Conservation (phyloP, 2,329 filamentous ascomycete species). For the Alternaria longipes region DNA sequence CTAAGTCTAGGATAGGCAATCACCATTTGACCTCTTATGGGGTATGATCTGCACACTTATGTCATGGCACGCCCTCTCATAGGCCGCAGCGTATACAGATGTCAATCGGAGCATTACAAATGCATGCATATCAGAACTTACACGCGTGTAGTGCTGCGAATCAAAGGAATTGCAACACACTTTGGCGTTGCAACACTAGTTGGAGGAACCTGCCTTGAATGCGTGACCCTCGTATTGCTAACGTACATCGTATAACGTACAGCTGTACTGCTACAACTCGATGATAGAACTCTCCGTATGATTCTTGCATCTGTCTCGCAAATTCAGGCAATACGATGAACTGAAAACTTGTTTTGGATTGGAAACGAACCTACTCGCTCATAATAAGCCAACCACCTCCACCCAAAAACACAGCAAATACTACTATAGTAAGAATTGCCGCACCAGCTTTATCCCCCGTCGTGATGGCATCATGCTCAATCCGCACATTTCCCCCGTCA, state of each 20-base stretch:
- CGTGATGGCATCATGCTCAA: conserved; percentile 54
- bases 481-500: conserved; percentile 36
- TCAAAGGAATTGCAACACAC: background rate
- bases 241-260: background rate
- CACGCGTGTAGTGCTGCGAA: background rate
- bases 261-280: background rate
- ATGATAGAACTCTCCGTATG: background rate
- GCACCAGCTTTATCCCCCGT: conserved; percentile 73
- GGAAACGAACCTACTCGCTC: conserved; percentile 16
- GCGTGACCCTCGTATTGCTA: background rate
- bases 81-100: background rate
- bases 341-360: background rate
- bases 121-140: background rate
- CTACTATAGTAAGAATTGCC: conserved; percentile 67
- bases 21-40: background rate
- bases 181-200: background rate
- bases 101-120: conserved; percentile 1
- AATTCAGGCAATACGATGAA: background rate
- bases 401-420: conserved; percentile 63
- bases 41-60: conserved; percentile 5
- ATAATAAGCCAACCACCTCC: conserved; percentile 62
- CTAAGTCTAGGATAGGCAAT: conserved; percentile 6
- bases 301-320: background rate
- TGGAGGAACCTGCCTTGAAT: background rate
- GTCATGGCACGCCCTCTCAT: background rate